phyloP scores from a whole-genome alignment of 2,329 filamentous ascomycete genomes.

The Penicillium sp. region DNA sequence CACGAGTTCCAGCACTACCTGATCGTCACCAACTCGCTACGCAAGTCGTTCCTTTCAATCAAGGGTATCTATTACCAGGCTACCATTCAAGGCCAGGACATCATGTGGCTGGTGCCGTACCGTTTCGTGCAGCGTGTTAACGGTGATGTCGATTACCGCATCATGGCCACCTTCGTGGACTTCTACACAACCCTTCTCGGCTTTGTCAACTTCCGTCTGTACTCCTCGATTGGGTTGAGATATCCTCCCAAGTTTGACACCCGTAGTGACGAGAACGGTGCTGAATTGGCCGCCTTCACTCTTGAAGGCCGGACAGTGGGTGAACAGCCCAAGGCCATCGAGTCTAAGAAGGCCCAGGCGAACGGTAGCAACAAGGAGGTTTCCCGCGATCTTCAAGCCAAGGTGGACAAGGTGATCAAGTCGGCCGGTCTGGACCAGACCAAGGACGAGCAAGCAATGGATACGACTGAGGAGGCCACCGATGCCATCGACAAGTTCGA shows the following conservation, averaged over 20 bases:
- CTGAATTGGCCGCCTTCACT: constrained; percentile 86
- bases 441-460: constrained; percentile 44
- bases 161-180: constrained; percentile 98
- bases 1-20: constrained; percentile 98
- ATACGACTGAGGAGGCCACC: constrained; percentile 50
- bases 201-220: constrained; percentile 94
- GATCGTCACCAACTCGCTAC: constrained; percentile 84
- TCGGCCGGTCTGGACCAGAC: constrained; percentile 41
- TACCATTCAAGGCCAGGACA: constrained; percentile 93
- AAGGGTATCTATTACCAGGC: constrained; percentile 99
- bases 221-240: constrained; percentile 84
- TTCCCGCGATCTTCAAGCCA: constrained; percentile 67
- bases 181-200: constrained; percentile 96
- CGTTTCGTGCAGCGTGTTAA: constrained; percentile 95
- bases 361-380: constrained; percentile 57
- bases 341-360: constrained; percentile 54
- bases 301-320: constrained; percentile 70
- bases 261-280: constrained; percentile 81
- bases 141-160: constrained; percentile 93
- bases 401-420: constrained; percentile 58
- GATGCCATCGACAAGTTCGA: constrained; percentile 88
- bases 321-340: constrained; percentile 49
- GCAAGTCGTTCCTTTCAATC: constrained; percentile 96
- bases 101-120: constrained; percentile 96
- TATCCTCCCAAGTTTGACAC: constrained; percentile 94